Evolutionary conservation across 495 filamentous ascomycete species (phyloP).

Genomic region (Poronia punctata): DNA sequence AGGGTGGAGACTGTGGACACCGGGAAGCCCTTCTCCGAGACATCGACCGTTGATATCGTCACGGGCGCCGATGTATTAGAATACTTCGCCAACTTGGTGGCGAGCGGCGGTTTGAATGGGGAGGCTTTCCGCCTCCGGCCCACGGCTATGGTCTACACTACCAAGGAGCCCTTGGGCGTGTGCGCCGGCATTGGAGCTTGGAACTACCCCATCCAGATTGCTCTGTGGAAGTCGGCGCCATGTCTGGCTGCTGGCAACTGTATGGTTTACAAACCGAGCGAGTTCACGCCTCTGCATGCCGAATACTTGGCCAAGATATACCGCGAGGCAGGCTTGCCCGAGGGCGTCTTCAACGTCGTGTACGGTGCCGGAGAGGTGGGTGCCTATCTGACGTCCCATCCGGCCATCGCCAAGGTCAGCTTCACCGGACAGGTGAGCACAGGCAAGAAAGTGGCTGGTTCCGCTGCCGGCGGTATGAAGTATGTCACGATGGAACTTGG

Average conservation of each 20-base stretch:
- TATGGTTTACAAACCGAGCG: conserved; percentile 82
- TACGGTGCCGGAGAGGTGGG: conserved; percentile 69
- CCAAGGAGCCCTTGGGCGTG: conserved; percentile 66
- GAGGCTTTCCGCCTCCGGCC: conserved; percentile 50
- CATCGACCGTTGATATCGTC: conserved; percentile 64
- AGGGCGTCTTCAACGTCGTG: conserved; percentile 75
- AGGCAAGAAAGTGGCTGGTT: conserved; percentile 63
- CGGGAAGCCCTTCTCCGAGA: conserved; percentile 69
- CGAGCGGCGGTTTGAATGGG: conserved; percentile 46
- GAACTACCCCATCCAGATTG: conserved; percentile 86
- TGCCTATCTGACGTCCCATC: conserved; percentile 59
- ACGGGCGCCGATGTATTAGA: conserved; percentile 72
- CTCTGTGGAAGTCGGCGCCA: conserved; percentile 78
- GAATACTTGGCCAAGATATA: conserved; percentile 63
- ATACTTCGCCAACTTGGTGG: conserved; percentile 67
- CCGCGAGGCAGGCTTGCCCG: conserved; percentile 64
- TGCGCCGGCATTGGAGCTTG: conserved; percentile 76
- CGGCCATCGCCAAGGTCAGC: conserved; percentile 66
- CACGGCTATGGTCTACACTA: conserved; percentile 68
- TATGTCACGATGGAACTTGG: conserved; percentile 82
- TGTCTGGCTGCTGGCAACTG: conserved; percentile 78
- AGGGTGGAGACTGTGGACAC: conserved; percentile 64
- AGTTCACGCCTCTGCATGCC: conserved; percentile 70
- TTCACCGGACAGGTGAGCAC: conserved; percentile 80
- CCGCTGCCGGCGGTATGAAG: conserved; percentile 70